Conservation (phyloP, 352 stramenopile species). For the Pythium graminicola region DNA sequence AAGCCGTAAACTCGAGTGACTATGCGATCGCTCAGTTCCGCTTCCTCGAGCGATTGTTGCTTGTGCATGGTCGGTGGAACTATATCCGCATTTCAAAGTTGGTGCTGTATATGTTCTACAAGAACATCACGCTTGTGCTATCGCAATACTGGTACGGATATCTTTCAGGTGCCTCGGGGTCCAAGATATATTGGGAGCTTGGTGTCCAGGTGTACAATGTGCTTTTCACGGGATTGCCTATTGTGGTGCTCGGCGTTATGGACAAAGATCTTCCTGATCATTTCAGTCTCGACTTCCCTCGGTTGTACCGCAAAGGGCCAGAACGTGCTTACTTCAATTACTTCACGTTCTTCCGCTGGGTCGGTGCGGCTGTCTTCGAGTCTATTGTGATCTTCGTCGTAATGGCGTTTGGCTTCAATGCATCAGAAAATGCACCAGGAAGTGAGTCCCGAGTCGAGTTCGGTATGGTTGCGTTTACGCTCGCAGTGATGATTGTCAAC, state of each 20-base stretch:
- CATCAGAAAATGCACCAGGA: slow-evolving; percentile 40
- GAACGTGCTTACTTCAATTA: slow-evolving; percentile 49
- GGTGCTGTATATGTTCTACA: slow-evolving; percentile 94
- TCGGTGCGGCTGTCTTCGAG: slow-evolving; percentile 51
- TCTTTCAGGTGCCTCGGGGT: slow-evolving; percentile 69
- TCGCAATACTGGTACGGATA: slow-evolving; percentile 84
- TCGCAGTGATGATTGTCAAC: slow-evolving; percentile 92
- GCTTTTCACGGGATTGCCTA: slow-evolving; percentile 65
- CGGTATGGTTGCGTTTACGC: slow-evolving; percentile 86
- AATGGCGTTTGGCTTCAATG: slow-evolving; percentile 73
- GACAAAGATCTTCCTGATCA: slow-evolving; percentile 70
- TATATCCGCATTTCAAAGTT: slow-evolving; percentile 91
- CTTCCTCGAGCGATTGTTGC: slow-evolving; percentile 87
- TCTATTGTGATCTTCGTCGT: slow-evolving; percentile 79
- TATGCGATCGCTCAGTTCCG: slow-evolving; percentile 93
- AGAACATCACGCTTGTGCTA: slow-evolving; percentile 86
- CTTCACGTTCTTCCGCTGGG: background rate
- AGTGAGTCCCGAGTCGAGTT: slow-evolving; percentile 77
- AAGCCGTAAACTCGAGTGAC: slow-evolving; percentile 91
- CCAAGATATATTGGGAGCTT: slow-evolving; percentile 70
- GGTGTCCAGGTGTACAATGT: slow-evolving; percentile 82
- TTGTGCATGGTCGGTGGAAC: slow-evolving; percentile 90
- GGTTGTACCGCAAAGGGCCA: background rate
- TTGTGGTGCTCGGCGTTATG: slow-evolving; percentile 72
- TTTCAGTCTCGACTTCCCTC: slow-evolving; percentile 34